Evolutionary conservation across 148 eudicot species (phyloP), one percentile per base, ranked within the genome.

Genomic region (Rhododendron mucronatum): DNA sequence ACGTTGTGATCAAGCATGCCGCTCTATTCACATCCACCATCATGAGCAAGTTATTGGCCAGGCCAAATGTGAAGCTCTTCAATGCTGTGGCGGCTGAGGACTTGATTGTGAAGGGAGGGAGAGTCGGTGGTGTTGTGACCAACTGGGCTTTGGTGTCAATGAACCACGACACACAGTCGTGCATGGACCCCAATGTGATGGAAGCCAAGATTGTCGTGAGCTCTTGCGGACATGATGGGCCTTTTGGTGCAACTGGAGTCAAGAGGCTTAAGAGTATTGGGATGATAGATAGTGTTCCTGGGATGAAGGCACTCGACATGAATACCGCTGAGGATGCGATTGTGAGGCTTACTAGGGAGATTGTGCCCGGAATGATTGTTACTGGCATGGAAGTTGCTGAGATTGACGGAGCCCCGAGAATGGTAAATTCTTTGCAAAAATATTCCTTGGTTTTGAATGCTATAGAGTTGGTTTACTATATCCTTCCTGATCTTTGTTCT

Each of bases 311-410:
- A 1, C 89, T 96, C 21, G 99, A 96, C 83, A 96, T 96, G 99
- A 96, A 95, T 84, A 39, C 97, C 0, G 99, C 99, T 20, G 99
- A 96, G 85, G 99, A 96, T 83, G 99, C 94, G 2, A 96, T 96
- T 88, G 99, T 96, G 28, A 89, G 91, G 88, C 88, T 93, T 37
- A 96, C 99, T 0, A 88, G 99, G 84, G 99, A 96, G 87, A 89
- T 96, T 73, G 99, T 96, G 18, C 99, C 99, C 0, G 99, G 99
- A 30, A 96, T 96, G 99, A 94, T 96, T 82, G 98, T 96, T 23
- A 94, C 99, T 7, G 99, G 99, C 37, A 96, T 96, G 99, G 99
- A 96, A 78, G 99, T 96, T 88, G 99, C 99, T 53, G 99, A 96
- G 86, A 95, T 96, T 81, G 99, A 96, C 86, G 99, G 99, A 33